Percentiles rank a stretch among this genome's conserved stretches.
Evolutionary conservation across 495 filamentous ascomycete species (phyloP).

Genomic region (Cercophora sp.): DNA sequence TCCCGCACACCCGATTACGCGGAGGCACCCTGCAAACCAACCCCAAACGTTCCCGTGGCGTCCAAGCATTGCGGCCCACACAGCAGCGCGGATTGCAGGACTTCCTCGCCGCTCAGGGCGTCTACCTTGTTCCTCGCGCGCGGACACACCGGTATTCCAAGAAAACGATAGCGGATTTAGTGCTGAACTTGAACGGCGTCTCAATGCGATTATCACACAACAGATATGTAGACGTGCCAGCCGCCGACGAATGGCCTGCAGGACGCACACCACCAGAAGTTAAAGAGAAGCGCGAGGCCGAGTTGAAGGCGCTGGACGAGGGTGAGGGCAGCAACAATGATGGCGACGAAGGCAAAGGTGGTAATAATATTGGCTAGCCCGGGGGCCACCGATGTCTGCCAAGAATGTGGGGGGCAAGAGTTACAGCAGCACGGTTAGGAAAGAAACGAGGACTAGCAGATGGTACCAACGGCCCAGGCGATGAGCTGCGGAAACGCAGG

Average conservation of each 20-base stretch:
- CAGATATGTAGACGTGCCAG: slow-evolving; percentile 5
- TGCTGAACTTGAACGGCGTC: slow-evolving; percentile 1
- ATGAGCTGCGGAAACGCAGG: too few relatives aligned
- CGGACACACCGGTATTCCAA: slow-evolving; percentile 4
- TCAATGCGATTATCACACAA: slow-evolving; percentile 2
- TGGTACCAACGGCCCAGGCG: too few relatives aligned
- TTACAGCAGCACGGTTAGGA: too few relatives aligned
- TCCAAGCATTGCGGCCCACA: slow-evolving; percentile 7
- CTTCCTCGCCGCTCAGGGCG: slow-evolving; percentile 1
- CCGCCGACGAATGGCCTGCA: slow-evolving; percentile 3
- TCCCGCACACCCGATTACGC: too few relatives aligned
- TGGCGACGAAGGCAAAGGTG: slow-evolving; percentile 1
- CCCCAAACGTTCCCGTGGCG: too few relatives aligned
- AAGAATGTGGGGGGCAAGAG: too few relatives aligned
- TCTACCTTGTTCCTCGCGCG: slow-evolving; percentile 4
- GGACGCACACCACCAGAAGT: slow-evolving; percentile 4
- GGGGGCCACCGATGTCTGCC: too few relatives aligned
- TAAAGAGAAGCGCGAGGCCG: slow-evolving; percentile 5
- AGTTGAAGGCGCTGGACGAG: slow-evolving; percentile 3
- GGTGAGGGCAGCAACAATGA: background rate
- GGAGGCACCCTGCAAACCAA: too few relatives aligned
- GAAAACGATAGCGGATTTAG: slow-evolving; percentile 1
- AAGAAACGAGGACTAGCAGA: too few relatives aligned
- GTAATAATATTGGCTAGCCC: slow-evolving; percentile 2
- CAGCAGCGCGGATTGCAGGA: slow-evolving; percentile 2